Evolutionary conservation across 2,329 filamentous ascomycete genomes (phyloP).

Genomic region (Aureobasidium sp.): DNA sequence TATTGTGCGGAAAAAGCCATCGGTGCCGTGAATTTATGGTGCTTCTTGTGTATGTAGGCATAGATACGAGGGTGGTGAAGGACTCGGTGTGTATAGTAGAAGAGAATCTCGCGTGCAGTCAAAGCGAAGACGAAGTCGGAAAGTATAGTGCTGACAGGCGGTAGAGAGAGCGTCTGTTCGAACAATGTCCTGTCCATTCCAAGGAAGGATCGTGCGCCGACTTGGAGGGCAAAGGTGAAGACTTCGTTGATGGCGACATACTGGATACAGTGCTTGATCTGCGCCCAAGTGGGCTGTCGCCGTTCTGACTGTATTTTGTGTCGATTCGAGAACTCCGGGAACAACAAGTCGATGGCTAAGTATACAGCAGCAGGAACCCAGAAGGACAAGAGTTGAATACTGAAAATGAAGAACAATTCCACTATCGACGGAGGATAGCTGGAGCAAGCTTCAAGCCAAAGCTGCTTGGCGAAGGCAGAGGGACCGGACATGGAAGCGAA

Average conservation of each 20-base stretch:
- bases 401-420: background rate
- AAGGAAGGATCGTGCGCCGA: background rate
- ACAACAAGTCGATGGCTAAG: background rate
- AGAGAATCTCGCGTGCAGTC: conserved; percentile 5
- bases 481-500: too few relatives aligned
- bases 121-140: background rate
- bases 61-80: background rate
- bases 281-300: background rate
- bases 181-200: too few relatives aligned
- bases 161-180: background rate
- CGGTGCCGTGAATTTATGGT: conserved; percentile 14
- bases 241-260: conserved; percentile 3
- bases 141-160: background rate
- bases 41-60: conserved; percentile 11
- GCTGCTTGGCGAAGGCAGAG: too few relatives aligned
- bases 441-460: too few relatives aligned
- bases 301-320: conserved; percentile 15
- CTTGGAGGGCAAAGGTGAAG: background rate
- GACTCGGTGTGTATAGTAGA: conserved; percentile 15
- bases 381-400: conserved; percentile 6
- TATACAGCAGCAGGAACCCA: conserved; percentile 10
- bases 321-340: background rate
- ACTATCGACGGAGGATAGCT: too few relatives aligned
- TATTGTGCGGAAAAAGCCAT: conserved; percentile 14
- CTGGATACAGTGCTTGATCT: background rate